These are phyloP conservation scores for Rubia yunnanensis DNA, from an alignment of 257 asterid genomes.

Conservation along the genomic window DNA sequence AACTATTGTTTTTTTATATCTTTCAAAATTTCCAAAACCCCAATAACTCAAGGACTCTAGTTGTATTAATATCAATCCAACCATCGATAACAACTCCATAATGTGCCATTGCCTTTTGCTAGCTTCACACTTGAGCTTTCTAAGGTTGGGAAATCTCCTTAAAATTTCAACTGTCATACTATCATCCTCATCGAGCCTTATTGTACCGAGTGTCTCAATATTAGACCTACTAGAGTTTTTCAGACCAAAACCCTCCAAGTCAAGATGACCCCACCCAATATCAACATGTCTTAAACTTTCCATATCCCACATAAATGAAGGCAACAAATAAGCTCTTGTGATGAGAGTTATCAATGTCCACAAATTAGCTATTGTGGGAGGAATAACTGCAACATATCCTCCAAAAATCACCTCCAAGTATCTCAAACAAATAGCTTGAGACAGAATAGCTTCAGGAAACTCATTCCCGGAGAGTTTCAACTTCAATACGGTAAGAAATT, in stretches of 20 bases:
- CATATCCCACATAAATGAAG: background rate
- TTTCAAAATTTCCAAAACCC: too few species aligned
- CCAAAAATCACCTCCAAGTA: background rate
- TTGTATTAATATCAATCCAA: background rate
- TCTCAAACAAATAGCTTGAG: background rate
- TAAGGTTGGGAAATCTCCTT: background rate
- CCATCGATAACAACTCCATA: background rate
- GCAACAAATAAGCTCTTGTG: background rate
- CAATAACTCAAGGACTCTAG: background rate
- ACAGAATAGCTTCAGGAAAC: background rate
- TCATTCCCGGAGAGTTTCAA: background rate
- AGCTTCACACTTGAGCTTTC: background rate
- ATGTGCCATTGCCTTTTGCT: too few species aligned
- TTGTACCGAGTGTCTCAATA: background rate
- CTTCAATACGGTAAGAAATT: slow-evolving; percentile 2
- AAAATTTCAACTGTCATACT: background rate
- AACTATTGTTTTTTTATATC: too few species aligned
- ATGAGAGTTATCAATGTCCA: background rate
- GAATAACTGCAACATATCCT: background rate
- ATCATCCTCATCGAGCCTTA: background rate
- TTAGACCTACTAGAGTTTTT: background rate
- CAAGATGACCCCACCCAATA: background rate
- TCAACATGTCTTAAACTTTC: background rate
- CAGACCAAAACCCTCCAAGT: background rate
- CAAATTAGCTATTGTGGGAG: background rate